Conservation (phyloP, 2,329 filamentous ascomycete species). For the Rosellinia necatrix region DNA sequence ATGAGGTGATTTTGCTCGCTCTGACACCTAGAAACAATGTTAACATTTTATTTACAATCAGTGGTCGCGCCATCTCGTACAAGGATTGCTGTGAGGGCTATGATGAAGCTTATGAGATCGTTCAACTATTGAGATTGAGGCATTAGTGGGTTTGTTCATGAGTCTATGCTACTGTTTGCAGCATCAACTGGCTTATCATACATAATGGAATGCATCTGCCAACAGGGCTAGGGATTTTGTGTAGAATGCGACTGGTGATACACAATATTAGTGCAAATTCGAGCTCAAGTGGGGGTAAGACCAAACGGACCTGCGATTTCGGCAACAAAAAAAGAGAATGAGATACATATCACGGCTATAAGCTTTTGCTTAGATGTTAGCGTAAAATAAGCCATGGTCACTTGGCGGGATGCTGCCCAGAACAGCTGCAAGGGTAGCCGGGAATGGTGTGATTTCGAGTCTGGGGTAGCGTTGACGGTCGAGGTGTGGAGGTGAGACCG, state of each 20-base stretch:
- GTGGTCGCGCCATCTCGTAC: constrained; percentile 46
- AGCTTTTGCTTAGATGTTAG: constrained; percentile 52
- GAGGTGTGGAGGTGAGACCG: not conserved
- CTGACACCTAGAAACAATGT: constrained; percentile 54
- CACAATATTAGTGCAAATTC: constrained; percentile 4
- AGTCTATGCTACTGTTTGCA: not conserved
- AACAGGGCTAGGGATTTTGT: constrained; percentile 73
- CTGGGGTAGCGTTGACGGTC: not conserved
- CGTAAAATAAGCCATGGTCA: constrained; percentile 42
- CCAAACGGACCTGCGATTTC: constrained; percentile 52
- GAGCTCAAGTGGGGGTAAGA: not conserved
- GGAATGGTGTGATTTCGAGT: not conserved
- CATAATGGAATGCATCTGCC: constrained; percentile 80
- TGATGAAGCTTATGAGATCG: constrained; percentile 70
- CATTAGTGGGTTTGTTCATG: constrained; percentile 14
- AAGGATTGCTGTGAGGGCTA: constrained; percentile 67
- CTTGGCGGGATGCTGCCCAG: constrained; percentile 14
- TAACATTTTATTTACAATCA: constrained; percentile 4
- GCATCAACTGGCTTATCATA: constrained; percentile 43
- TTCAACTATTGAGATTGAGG: constrained; percentile 56
- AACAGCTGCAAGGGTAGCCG: constrained; percentile 1
- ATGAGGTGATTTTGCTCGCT: constrained; percentile 59
- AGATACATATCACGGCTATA: constrained; percentile 53
- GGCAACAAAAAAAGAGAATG: constrained; percentile 55
- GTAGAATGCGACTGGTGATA: constrained; percentile 45